Evolutionary conservation across 1,284 basidiomycete genomes (phyloP), one percentile per base, ranked within the genome.

Genomic region (Fomitopsis pinicola): DNA sequence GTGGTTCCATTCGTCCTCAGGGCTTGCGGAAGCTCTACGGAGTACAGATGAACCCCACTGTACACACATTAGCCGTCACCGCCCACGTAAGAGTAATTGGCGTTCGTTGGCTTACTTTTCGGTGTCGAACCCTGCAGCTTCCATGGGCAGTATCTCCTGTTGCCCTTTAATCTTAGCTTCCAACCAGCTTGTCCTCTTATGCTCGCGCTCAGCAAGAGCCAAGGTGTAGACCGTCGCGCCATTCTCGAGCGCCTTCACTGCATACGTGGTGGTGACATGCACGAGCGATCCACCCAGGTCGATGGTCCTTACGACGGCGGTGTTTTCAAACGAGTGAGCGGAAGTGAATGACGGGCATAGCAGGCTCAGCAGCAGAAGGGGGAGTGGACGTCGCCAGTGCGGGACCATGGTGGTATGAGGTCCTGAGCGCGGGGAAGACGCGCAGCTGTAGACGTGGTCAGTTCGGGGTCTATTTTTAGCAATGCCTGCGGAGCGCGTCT

Each of bases 281-380:
- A 93, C 89, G 30, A 93, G 82, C 35, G 94, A 82, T 62, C 95
- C 95, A 45, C 91, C 93, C 45, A 97, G 88, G 70, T 97, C 95
- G 65, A 95, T 80, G 10, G 89, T 89, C 68, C 93, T 89, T 26
- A 94, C 90, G 64, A 97, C 82, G 62, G 89, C 91, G 19, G 89
- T 91, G 71, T 97, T 96, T 81, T 92, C 86, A 77, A 91, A 97
- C 5, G 86, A 82, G 63, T 76, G 75, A 63, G 71, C 72, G 48
- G 79, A 81, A 58, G 67, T 70, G 45, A 73, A 63, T 10, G 72
- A 73, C 46, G 70, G 71, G 52, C 64, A 68, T 63, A 66, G 64
- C 60, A 64, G 63, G 58, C 62, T 64, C 53, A 72, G 65, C 33
- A 74, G 58, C 56, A 73, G 56, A 59, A 73, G 63, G 63, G 71